Conservation (phyloP, 495 filamentous ascomycete genomes). For the Usnea hakonensis region DNA sequence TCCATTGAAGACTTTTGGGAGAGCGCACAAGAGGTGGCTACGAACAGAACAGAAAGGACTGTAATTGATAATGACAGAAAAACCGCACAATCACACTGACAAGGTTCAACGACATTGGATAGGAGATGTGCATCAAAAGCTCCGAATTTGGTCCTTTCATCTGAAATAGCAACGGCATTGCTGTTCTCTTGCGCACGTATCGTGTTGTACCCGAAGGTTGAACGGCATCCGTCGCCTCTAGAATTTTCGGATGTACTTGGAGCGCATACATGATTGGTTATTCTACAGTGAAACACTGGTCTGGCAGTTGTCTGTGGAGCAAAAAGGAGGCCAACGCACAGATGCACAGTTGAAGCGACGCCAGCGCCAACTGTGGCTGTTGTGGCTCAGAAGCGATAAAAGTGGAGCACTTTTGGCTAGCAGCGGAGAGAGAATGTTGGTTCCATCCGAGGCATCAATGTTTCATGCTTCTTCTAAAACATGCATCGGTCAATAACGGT, state of each 20-base stretch:
- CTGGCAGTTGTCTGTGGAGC: background rate
- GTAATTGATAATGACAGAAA: constrained; percentile 4
- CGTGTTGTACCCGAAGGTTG: background rate
- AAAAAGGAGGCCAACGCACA: background rate
- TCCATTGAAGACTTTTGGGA: constrained; percentile 12
- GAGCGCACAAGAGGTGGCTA: background rate
- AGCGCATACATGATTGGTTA: constrained; percentile 2
- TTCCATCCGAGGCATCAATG: no score
- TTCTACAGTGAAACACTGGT: constrained; percentile 10
- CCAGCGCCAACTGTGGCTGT: constrained; percentile 2
- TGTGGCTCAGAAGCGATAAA: constrained; percentile 3
- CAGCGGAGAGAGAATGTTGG: background rate
- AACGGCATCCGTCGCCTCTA: background rate
- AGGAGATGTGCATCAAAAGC: background rate
- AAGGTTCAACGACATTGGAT: background rate
- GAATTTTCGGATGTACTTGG: constrained; percentile 1
- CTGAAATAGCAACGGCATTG: constrained; percentile 1
- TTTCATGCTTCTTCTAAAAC: background rate
- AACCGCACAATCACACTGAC: background rate
- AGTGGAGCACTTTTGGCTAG: background rate
- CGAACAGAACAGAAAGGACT: constrained; percentile 6
- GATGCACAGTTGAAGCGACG: constrained; percentile 4
- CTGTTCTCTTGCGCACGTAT: constrained; percentile 12
- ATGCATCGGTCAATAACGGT: background rate
- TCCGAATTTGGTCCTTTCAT: constrained; percentile 4